Conservation (phyloP, 2,329 filamentous ascomycete species). For the Microdochium trichocladiopsis region DNA sequence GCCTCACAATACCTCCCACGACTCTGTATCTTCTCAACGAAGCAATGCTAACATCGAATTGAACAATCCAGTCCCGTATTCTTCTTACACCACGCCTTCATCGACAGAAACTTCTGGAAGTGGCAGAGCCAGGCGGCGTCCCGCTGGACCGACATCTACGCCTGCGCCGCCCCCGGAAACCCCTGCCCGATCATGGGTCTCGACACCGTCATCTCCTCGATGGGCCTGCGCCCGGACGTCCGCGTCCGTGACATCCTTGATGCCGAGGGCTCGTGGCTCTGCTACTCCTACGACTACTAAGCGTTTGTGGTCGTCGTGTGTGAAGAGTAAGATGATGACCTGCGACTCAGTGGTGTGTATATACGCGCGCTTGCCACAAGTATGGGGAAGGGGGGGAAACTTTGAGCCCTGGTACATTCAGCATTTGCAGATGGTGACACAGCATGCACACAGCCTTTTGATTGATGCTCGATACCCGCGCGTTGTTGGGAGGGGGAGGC, state of each 20-base stretch:
- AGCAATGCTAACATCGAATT: background rate
- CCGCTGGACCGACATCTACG: conserved; percentile 18
- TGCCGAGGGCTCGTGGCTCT: conserved; percentile 15
- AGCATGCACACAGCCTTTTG: no score
- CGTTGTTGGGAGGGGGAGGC: no score
- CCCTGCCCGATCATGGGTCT: conserved; percentile 18
- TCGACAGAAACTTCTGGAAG: conserved; percentile 20
- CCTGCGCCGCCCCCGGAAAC: conserved; percentile 10
- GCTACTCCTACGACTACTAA: conserved; percentile 21
- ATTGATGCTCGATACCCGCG: no score
- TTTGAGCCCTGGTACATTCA: no score
- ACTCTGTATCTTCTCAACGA: background rate
- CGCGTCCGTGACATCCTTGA: conserved; percentile 16
- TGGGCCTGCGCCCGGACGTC: conserved; percentile 17
- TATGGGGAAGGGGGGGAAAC: no score
- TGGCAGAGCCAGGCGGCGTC: conserved; percentile 16
- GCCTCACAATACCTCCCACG: no score
- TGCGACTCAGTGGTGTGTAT: no score
- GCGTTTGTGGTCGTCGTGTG: background rate
- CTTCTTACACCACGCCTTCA: conserved; percentile 24
- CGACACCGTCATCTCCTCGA: conserved; percentile 17
- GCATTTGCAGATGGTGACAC: no score
- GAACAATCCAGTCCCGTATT: conserved; percentile 13
- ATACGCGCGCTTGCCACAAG: no score
- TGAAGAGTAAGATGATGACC: background rate